Evolutionary conservation across 192 early-diverging fungal species (phyloP).

Genomic region (Mortierella claussenii): DNA sequence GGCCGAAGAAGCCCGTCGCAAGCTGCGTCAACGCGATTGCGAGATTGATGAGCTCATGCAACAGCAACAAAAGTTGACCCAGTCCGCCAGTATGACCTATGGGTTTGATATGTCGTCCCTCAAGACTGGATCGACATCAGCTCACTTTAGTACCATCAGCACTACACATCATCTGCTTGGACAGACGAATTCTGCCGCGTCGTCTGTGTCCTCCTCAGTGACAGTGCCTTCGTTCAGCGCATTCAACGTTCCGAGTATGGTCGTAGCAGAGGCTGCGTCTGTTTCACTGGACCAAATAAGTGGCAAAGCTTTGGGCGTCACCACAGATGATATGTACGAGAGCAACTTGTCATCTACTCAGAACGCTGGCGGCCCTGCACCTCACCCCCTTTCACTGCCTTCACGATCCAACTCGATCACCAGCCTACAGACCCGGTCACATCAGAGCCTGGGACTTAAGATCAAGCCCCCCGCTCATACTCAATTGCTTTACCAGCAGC

Average conservation of each 20-base stretch:
- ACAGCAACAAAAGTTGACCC: constrained; percentile 9
- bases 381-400: constrained; percentile 9
- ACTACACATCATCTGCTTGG: not conserved
- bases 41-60: constrained; percentile 43
- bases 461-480: constrained; percentile 5
- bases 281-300: not conserved
- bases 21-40: constrained; percentile 27
- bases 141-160: not conserved
- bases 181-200: not conserved
- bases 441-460: constrained; percentile 16
- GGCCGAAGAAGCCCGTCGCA: constrained; percentile 35
- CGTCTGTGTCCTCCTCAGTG: constrained; percentile 2
- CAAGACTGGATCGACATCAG: not conserved
- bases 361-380: constrained; percentile 1
- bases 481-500: constrained; percentile 22
- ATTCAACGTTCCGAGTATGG: not conserved
- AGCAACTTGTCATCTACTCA: constrained; percentile 4
- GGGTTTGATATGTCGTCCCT: constrained; percentile 4
- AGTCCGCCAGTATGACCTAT: constrained; percentile 2
- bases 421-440: constrained; percentile 18
- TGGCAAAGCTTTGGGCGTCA: constrained; percentile 2
- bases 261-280: constrained; percentile 2
- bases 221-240: constrained; percentile 14
- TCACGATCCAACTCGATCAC: constrained; percentile 38
- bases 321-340: constrained; percentile 25